These are phyloP conservation scores for Eucalyptus leucophloia DNA, from an alignment of 345 rosid species.

Conservation along the genomic window DNA sequence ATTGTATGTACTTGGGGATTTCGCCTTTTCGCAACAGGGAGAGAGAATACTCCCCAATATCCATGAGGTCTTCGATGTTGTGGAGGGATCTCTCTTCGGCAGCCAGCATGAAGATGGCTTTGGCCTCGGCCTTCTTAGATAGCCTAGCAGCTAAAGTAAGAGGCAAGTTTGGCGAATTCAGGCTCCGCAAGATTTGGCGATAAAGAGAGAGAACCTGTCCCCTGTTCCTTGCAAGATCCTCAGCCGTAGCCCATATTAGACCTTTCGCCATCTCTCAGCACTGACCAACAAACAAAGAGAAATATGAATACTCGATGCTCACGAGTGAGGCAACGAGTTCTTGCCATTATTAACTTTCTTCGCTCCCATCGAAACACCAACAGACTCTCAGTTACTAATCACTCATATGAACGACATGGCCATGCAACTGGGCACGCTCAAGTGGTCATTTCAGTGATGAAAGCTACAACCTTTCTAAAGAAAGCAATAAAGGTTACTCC, in stretches of 20 bases:
- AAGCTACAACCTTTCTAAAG: not conserved
- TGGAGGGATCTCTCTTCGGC: slow-evolving; percentile 32
- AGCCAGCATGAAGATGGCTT: slow-evolving; percentile 26
- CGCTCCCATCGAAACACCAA: not conserved
- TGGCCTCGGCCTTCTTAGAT: slow-evolving; percentile 39
- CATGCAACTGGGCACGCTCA: not conserved
- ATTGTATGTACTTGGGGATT: slow-evolving; percentile 24
- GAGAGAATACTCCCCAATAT: slow-evolving; percentile 30
- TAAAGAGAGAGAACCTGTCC: slow-evolving; percentile 23
- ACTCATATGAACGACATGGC: not conserved
- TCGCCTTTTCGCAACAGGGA: slow-evolving; percentile 20
- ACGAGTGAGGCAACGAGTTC: not conserved
- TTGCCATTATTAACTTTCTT: not conserved
- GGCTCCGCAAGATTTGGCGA: slow-evolving; percentile 31
- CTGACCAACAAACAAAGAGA: not conserved
- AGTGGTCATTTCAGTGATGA: not conserved
- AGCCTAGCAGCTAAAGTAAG: slow-evolving; percentile 30
- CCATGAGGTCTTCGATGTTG: slow-evolving; percentile 30
- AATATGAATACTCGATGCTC: not conserved
- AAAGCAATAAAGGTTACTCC: not conserved
- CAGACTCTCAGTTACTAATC: not conserved
- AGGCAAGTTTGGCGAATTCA: slow-evolving; percentile 28
- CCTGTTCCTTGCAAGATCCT: slow-evolving; percentile 22
- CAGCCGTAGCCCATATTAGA: slow-evolving; percentile 32
- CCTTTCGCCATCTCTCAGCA: slow-evolving; percentile 4